Evolutionary conservation across 306 rosid species (phyloP), one percentile per base, ranked within the genome.

Genomic region (Luffa aegyptiaca): DNA sequence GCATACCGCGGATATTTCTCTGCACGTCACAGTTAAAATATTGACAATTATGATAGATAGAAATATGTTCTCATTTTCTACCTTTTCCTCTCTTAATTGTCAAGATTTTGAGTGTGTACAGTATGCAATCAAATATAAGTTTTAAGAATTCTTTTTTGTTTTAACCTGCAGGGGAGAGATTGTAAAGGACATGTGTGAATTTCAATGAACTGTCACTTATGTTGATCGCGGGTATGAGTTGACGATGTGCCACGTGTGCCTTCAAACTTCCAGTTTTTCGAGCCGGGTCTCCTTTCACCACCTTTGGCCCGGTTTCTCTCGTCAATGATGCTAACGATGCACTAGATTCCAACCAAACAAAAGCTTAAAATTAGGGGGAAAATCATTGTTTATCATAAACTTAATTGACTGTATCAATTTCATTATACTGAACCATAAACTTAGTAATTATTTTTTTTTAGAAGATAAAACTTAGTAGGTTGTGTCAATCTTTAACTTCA

Each of bases 271-370:
- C 91, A 1, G 75, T 2, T 48, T 79, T 80, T 57, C 82, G 82
- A 0, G 97, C 87, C 39, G 98, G 98, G 75, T 94, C 98, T 58
- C 98, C 98, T 79, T 20, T 91, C 89, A 94, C 96, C 77, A 94
- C 81, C 56, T 88, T 91, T 0, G 98, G 98, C 31, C 98, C 97
- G 0, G 88, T 92, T 78, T 85, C 98, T 74, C 98, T 87, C 2
- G 96, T 86, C 84, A 92, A 84, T 39, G 98, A 94, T 0, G 98
- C 98, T 82, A 94, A 82, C 0, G 95, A 92, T 20, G 97, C 97
- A 84, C 98, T 94, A 62, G 11, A 14, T 17, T 37, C 18, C 69
- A 57, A 44, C 33, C 64, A 68, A 18, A 41, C 2, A 39, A 68
- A 65, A 1, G 13, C 5, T 39, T 39, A 39, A 39, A 3, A 13